phyloP scores from a whole-genome alignment of 345 rosid species.

The Mallotus nudiflorus region DNA sequence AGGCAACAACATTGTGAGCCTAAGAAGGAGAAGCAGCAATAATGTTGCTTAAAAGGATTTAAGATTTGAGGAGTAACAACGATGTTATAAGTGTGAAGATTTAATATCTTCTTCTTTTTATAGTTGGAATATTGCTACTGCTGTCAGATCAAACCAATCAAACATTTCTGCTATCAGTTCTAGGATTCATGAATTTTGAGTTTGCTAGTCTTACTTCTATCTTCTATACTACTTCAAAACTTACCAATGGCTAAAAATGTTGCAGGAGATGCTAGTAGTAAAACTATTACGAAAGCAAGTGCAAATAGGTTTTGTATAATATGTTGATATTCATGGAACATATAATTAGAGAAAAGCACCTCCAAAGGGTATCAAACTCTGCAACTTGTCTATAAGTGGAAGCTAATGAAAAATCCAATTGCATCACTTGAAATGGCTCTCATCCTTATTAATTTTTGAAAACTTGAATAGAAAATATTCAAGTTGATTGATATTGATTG shows the following conservation, averaged over 20 bases:
- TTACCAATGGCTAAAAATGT: neutral
- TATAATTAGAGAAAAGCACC: neutral
- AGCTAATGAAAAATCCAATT: neutral
- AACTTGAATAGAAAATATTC: too few relatives aligned
- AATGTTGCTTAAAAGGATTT: too few relatives aligned
- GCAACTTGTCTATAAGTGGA: neutral
- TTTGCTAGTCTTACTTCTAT: neutral
- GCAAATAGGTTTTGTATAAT: neutral
- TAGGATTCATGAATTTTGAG: neutral
- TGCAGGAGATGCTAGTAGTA: neutral
- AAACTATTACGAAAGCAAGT: neutral
- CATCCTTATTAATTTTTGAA: neutral
- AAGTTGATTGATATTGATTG: too few relatives aligned
- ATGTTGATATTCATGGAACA: neutral
- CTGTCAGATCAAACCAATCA: too few relatives aligned
- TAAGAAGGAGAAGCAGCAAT: too few relatives aligned
- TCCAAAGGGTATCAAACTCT: too few relatives aligned
- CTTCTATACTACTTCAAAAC: neutral
- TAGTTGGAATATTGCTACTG: too few relatives aligned
- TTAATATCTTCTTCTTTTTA: too few relatives aligned
- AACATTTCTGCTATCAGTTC: too few relatives aligned
- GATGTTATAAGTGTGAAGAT: too few relatives aligned
- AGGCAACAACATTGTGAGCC: too few relatives aligned
- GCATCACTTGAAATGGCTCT: neutral
- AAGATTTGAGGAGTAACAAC: too few relatives aligned